Conservation (phyloP, 495 filamentous ascomycete species). For the Thermothielavioides terrestris region DNA sequence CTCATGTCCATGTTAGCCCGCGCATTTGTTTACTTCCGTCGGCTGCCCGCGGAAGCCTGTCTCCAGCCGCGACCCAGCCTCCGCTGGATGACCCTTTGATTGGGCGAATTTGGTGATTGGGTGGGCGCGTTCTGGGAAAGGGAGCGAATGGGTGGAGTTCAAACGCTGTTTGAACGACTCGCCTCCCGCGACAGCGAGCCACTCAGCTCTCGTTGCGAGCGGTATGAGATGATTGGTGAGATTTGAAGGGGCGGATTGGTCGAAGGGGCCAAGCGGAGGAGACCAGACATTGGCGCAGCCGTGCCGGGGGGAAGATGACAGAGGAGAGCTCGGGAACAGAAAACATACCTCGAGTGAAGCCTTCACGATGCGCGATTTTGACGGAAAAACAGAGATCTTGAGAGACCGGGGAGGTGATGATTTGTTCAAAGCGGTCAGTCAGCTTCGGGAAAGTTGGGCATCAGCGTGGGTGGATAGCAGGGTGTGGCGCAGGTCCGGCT, state of each 20-base stretch:
- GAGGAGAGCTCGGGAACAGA: background rate
- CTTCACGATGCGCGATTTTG: constrained; percentile 5
- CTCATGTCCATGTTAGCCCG: background rate
- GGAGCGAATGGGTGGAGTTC: constrained; percentile 29
- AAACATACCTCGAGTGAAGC: constrained; percentile 13
- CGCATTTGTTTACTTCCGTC: constrained; percentile 26
- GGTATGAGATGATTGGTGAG: constrained; percentile 35
- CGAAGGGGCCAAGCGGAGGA: background rate
- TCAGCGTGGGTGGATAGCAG: constrained; percentile 20
- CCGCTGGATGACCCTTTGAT: constrained; percentile 18
- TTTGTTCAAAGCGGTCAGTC: constrained; percentile 32
- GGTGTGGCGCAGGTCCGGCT: constrained; percentile 16
- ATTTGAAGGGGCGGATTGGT: constrained; percentile 21
- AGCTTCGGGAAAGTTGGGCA: constrained; percentile 28
- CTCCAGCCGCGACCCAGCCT: constrained; percentile 14
- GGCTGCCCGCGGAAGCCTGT: background rate
- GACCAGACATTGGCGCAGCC: background rate
- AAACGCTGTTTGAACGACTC: constrained; percentile 24
- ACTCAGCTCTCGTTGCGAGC: constrained; percentile 29
- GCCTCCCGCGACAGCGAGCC: constrained; percentile 21
- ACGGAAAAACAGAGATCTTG: constrained; percentile 2
- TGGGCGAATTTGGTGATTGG: constrained; percentile 33
- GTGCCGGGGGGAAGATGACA: background rate
- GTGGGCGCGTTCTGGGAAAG: constrained; percentile 17
- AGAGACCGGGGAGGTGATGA: constrained; percentile 10